A percentile compares a stretch with the other conserved stretches of the same genome.
phyloP scores from a whole-genome alignment of 1,284 basidiomycete species.

The Ustilago crameri region DNA sequence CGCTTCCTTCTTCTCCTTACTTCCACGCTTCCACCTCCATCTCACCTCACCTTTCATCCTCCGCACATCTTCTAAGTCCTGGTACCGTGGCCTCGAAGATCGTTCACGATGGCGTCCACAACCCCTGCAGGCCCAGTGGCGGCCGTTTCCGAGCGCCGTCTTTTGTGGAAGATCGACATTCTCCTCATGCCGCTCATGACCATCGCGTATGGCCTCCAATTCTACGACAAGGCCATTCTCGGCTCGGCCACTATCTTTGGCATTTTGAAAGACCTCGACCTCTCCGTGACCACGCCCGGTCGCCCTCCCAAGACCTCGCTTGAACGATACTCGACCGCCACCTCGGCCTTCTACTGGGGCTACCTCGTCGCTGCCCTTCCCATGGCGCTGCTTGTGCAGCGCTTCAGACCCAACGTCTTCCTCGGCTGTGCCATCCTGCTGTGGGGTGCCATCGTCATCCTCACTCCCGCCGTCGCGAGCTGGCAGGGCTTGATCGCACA shows the following conservation, averaged over 20 bases:
- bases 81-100: neutral
- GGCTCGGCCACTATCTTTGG: conserved; percentile 71
- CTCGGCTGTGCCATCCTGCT: conserved; percentile 61
- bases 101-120: conserved; percentile 5
- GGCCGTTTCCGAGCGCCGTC: conserved; percentile 37
- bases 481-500: conserved; percentile 71
- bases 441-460: conserved; percentile 71
- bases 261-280: conserved; percentile 69
- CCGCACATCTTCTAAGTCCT: too few species aligned
- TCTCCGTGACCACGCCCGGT: conserved; percentile 64
- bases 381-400: conserved; percentile 70
- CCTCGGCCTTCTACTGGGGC: conserved; percentile 71
- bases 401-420: conserved; percentile 69
- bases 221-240: conserved; percentile 72
- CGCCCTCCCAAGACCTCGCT: conserved; percentile 54
- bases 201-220: conserved; percentile 71
- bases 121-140: neutral
- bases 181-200: conserved; percentile 70
- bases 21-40: too few species aligned
- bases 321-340: conserved; percentile 52
- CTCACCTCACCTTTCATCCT: neutral
- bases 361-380: conserved; percentile 71
- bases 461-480: conserved; percentile 69
- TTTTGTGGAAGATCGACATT: conserved; percentile 53
- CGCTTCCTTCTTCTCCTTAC: too few species aligned